Base-by-base conservation (phyloP, 345 rosid species). In the Eucalyptus leucophloia region DNA sequence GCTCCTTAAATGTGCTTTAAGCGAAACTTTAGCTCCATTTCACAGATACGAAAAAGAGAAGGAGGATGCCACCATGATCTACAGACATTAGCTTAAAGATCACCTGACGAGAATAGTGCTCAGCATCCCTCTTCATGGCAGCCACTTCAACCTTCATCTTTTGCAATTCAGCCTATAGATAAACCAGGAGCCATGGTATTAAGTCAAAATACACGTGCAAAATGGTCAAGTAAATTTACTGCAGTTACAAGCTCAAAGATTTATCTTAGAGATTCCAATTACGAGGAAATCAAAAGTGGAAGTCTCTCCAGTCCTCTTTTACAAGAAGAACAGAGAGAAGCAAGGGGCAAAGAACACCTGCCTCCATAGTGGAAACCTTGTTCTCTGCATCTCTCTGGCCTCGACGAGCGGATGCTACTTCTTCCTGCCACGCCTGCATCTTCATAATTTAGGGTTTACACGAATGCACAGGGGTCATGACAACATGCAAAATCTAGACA, bases 41-140 rank as follows among this genome's bases (percentile, higher is more conserved):
- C 83, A 40, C 16, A 40, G 83, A 24, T 86, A 53, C 2, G 15
- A 80, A 86, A 37, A 87, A 50, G 87, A 87, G 18, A 81, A 90
- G 56, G 88, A 90, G 67, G 26, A 67, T 32, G 44, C n/a, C 42
- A 42, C 34, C 69, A 88, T 8, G 86, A 40, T 50, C 47, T 9
- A 49, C 86, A 51, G 23, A n/a, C 89, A 90, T 87, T 49, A 89
- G 56, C 90, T 86, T 91, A 88, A 86, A 89, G 87, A 50, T 87
- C 24, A 98, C 99, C 98, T 98, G 98, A 54, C 99, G 98, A 86
- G 99, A 98, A 95, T 98, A 98, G 91, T 96, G 99, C 92, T 98
- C 99, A n/a, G 99, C 99, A 94, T 98, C 99, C 91, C 99, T 96
- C 94, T 96, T 97, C 99, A 98, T 96, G 89, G 99, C 97, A 77